Evolutionary conservation across 352 stramenopile genomes (phyloP).

Genomic region (Globisporangium cylindrosporum): DNA sequence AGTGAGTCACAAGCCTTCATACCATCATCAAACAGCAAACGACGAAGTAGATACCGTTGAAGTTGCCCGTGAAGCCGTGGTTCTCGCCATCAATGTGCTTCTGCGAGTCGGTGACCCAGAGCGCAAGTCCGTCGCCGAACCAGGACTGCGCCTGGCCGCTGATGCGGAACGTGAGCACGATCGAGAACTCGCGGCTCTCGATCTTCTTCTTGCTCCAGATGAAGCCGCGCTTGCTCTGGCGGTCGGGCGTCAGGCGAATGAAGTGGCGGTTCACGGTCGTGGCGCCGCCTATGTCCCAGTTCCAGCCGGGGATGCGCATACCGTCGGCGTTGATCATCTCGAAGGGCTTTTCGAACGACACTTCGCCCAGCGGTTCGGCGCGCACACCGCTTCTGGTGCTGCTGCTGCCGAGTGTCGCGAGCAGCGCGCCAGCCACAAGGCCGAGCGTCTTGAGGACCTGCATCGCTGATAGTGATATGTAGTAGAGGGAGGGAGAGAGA

Average conservation of each 20-base stretch:
- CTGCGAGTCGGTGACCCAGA: slow-evolving; percentile 70
- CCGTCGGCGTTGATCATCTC: slow-evolving; percentile 65
- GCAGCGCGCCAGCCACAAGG: slow-evolving; percentile 24
- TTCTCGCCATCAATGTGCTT: slow-evolving; percentile 64
- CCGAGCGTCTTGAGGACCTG: slow-evolving; percentile 19
- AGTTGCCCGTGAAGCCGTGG: slow-evolving; percentile 76
- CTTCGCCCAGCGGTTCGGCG: slow-evolving; percentile 38
- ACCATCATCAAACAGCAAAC: neutral
- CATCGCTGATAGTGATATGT: neutral
- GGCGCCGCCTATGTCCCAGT: slow-evolving; percentile 61
- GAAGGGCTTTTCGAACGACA: slow-evolving; percentile 83
- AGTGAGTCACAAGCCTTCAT: neutral
- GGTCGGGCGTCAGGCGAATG: slow-evolving; percentile 73
- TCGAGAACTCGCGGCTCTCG: slow-evolving; percentile 58
- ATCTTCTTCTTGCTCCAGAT: slow-evolving; percentile 76
- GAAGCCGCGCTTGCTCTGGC: slow-evolving; percentile 71
- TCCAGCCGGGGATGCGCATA: slow-evolving; percentile 46
- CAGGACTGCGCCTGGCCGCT: slow-evolving; percentile 68
- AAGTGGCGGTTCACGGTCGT: slow-evolving; percentile 80
- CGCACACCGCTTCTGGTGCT: slow-evolving; percentile 14
- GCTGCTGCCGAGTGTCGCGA: slow-evolving; percentile 26
- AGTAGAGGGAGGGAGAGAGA: neutral
- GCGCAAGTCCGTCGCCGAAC: slow-evolving; percentile 77
- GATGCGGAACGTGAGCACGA: slow-evolving; percentile 83
- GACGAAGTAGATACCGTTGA: slow-evolving; percentile 28